These are phyloP conservation scores for Zalaria sp. DNA, from an alignment of 2,329 filamentous ascomycete genomes.

Conservation along the genomic window DNA sequence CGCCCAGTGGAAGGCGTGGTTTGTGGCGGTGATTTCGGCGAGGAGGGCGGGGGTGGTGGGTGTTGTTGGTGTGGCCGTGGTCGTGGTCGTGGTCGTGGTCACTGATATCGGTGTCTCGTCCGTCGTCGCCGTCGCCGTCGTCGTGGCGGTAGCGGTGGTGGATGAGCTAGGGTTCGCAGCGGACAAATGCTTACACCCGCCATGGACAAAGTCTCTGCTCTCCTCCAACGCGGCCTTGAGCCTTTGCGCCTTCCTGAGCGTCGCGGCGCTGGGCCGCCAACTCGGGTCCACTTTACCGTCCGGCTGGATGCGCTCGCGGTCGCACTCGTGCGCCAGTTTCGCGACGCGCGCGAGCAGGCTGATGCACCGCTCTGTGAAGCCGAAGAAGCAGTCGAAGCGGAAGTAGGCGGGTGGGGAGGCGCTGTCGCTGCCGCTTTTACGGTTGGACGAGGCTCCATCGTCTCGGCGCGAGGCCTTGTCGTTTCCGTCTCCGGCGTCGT, in stretches of 20 bases:
- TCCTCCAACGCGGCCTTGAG: conserved; percentile 49
- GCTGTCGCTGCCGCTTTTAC: no score
- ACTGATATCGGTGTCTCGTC: conserved; percentile 24
- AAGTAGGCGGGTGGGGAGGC: conserved; percentile 18
- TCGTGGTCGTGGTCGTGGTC: conserved; percentile 39
- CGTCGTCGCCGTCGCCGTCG: conserved; percentile 1
- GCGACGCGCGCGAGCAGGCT: conserved; percentile 59
- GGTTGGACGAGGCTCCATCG: no score
- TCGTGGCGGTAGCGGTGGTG: conserved; percentile 23
- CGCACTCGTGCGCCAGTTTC: conserved; percentile 54
- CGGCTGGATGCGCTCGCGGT: conserved; percentile 46
- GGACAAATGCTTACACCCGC: conserved; percentile 28
- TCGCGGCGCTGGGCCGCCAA: conserved; percentile 45
- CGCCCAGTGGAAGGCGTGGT: conserved; percentile 68
- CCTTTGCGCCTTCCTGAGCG: conserved; percentile 41
- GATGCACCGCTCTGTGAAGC: conserved; percentile 60
- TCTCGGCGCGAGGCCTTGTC: no score
- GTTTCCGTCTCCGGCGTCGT: no score
- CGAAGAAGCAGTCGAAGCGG: conserved; percentile 67
- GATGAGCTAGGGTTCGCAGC: conserved; percentile 16
- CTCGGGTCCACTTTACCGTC: conserved; percentile 34
- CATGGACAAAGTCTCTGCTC: conserved; percentile 28
- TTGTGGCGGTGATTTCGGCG: conserved; percentile 54
- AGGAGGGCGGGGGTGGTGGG: conserved; percentile 11
- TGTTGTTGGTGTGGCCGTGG: no score